Base-by-base conservation (phyloP, 768 basidiomycete genomes). In the Lactarius hengduanensis region DNA sequence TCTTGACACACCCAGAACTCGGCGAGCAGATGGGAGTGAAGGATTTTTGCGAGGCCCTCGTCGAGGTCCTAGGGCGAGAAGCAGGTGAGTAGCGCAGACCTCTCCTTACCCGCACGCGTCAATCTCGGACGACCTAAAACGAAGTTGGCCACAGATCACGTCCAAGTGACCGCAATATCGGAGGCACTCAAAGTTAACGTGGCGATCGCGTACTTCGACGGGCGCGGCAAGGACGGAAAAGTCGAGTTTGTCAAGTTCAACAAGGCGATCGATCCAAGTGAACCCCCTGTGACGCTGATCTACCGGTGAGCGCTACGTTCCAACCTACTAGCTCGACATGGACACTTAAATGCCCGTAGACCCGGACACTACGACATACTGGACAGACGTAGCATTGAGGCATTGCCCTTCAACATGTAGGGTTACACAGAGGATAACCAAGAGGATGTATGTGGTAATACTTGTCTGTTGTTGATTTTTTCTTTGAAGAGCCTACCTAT, bases 341-440 rank as follows among this genome's bases (percentile, higher is more conserved):
- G 15, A 36, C 68, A 22, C 34, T 50, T 67, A 59, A 62, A 15
- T n/a, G 10, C 56, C 61, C 61, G 58, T 15, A 93, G 92, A 58
- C 93, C 94, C 22, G 93, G 94, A 10, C 94, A 96, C 74, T 96
- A 92, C 76, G 94, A 96, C 77, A 88, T 94, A 59, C 77, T 92
- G 60, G 76, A 76, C 57, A 65, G 66, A 50, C 66, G 73, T 28
- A 72, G 69, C 60, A 69, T 69, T 34, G 77, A 77, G 36, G 68
- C 73, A 5, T 28, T 72, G 56, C 22, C 57, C 2, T 15, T 36
- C 8, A 36, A 61, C 30, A 61, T 58, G 2, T 58, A 26, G 50
- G 11, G 38, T 30, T 10, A 3, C 32, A 40, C 30, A 15, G 10
- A 38, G 53, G 6, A 16, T n/a, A 2, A 47, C 34, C 26, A 18